phyloP scores from a whole-genome alignment of 352 stramenopile genomes.

The Globisporangium takayamanum region DNA sequence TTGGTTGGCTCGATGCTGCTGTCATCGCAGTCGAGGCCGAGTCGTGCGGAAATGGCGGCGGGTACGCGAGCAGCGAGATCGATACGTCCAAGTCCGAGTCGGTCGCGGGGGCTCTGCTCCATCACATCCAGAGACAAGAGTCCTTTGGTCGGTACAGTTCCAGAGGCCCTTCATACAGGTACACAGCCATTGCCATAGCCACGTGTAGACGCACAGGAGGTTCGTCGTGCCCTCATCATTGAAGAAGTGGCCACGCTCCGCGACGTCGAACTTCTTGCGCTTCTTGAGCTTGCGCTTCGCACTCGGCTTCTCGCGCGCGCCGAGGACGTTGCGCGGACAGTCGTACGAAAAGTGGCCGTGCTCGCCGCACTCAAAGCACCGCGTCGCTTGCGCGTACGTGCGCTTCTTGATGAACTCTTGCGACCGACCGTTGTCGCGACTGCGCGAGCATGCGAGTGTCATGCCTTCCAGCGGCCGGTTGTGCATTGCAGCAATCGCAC shows the following conservation, averaged over 20 bases:
- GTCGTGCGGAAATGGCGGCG: conserved; percentile 14
- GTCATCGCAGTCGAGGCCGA: background rate
- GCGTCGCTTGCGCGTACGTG: conserved; percentile 54
- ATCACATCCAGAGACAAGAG: conserved; percentile 1
- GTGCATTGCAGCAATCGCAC: conserved; percentile 52
- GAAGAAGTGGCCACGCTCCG: conserved; percentile 62
- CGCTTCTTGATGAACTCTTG: conserved; percentile 76
- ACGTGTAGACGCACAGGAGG: conserved; percentile 41
- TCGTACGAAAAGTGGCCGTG: conserved; percentile 78
- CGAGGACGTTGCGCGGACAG: conserved; percentile 79
- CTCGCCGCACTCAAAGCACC: conserved; percentile 83
- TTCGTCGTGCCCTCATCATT: conserved; percentile 55
- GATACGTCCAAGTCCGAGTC: conserved; percentile 51
- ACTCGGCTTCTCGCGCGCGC: conserved; percentile 50
- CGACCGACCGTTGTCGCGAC: conserved; percentile 76
- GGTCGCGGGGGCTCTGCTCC: conserved; percentile 33
- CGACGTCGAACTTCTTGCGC: conserved; percentile 52
- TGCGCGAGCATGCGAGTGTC: conserved; percentile 52
- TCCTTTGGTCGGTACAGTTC: background rate
- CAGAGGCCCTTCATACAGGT: too few species aligned
- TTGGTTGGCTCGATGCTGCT: conserved; percentile 3
- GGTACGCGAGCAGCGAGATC: conserved; percentile 61
- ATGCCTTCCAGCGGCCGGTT: conserved; percentile 54
- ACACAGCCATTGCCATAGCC: background rate
- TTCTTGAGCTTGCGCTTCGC: conserved; percentile 51